phyloP scores from a whole-genome alignment of 2,329 filamentous ascomycete species.

The Claviceps monticola region DNA sequence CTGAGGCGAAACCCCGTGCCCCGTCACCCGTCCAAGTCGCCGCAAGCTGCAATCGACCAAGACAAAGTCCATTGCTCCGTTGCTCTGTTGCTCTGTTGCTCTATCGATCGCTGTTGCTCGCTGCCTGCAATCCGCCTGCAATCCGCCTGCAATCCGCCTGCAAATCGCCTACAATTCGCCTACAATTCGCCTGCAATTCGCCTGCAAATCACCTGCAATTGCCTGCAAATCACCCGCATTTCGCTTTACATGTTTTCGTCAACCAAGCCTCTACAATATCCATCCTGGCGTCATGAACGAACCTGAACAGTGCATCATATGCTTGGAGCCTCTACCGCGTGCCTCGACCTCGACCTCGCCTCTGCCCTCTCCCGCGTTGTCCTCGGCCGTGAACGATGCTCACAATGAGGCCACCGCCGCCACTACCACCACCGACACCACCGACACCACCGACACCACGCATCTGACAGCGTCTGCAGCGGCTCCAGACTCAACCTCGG shows the following conservation, averaged over 20 bases:
- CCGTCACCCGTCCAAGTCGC: no score
- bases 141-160: slow-evolving; percentile 2
- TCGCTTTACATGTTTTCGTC: slow-evolving; percentile 34
- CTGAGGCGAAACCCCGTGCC: neutral
- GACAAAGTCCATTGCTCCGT: neutral
- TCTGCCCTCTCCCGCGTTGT: slow-evolving; percentile 1
- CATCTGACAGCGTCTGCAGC: slow-evolving; percentile 5
- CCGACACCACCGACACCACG: slow-evolving; percentile 11
- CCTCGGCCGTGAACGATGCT: slow-evolving; percentile 11
- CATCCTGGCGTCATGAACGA: slow-evolving; percentile 33
- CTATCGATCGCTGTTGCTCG: neutral
- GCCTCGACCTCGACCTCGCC: slow-evolving; percentile 12
- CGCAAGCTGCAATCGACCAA: neutral
- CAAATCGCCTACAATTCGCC: slow-evolving; percentile 8
- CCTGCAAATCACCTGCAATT: slow-evolving; percentile 6
- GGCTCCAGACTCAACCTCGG: slow-evolving; percentile 10
- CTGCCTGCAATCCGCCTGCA: slow-evolving; percentile 1
- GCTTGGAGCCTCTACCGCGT: slow-evolving; percentile 44
- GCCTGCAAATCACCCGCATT: slow-evolving; percentile 6
- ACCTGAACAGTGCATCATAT: slow-evolving; percentile 57
- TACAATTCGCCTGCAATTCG: slow-evolving; percentile 2
- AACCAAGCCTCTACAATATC: slow-evolving; percentile 20
- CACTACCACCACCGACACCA: slow-evolving; percentile 1
- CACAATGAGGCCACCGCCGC: neutral
- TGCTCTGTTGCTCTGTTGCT: neutral